Percentiles rank a stretch among this genome's conserved stretches.
phyloP scores from a whole-genome alignment of 768 basidiomycete genomes.

The Agrocybe pediades region DNA sequence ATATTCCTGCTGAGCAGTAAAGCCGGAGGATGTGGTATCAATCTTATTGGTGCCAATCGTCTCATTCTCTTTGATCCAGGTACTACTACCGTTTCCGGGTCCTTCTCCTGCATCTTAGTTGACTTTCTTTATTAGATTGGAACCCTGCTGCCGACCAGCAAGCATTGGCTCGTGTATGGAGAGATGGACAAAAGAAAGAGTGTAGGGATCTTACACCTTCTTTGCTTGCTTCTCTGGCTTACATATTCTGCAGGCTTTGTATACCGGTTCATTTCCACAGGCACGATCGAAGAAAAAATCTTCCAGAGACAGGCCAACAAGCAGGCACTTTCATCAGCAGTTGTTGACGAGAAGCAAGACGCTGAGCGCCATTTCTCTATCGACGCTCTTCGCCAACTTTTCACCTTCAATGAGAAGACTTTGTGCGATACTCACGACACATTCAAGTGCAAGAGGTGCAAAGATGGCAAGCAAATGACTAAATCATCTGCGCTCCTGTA shows the following conservation, averaged over 20 bases:
- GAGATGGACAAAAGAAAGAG: slow-evolving; percentile 99
- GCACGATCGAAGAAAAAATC: slow-evolving; percentile 98
- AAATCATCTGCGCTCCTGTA: slow-evolving; percentile 89
- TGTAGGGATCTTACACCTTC: slow-evolving; percentile 53
- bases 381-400: slow-evolving; percentile 87
- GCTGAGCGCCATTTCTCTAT: slow-evolving; percentile 93
- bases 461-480: slow-evolving; percentile 77
- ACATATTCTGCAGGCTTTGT: slow-evolving; percentile 72
- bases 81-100: slow-evolving; percentile 25
- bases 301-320: slow-evolving; percentile 97
- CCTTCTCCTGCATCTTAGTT: not conserved
- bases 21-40: slow-evolving; percentile 96
- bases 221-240: not conserved
- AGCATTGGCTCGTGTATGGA: slow-evolving; percentile 97
- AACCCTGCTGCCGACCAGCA: slow-evolving; percentile 99
- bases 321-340: slow-evolving; percentile 95
- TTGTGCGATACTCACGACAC: slow-evolving; percentile 95
- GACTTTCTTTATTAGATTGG: slow-evolving; percentile 68
- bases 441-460: slow-evolving; percentile 94
- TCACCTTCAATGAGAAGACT: slow-evolving; percentile 86
- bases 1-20: slow-evolving; percentile 94
- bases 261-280: slow-evolving; percentile 96
- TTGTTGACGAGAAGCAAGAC: slow-evolving; percentile 96
- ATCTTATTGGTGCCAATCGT: slow-evolving; percentile 93
- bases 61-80: slow-evolving; percentile 96